A percentile compares a stretch with the other conserved stretches of the same genome.
Conservation (phyloP, 495 filamentous ascomycete genomes). For the Lasiosphaeris hirsuta region DNA sequence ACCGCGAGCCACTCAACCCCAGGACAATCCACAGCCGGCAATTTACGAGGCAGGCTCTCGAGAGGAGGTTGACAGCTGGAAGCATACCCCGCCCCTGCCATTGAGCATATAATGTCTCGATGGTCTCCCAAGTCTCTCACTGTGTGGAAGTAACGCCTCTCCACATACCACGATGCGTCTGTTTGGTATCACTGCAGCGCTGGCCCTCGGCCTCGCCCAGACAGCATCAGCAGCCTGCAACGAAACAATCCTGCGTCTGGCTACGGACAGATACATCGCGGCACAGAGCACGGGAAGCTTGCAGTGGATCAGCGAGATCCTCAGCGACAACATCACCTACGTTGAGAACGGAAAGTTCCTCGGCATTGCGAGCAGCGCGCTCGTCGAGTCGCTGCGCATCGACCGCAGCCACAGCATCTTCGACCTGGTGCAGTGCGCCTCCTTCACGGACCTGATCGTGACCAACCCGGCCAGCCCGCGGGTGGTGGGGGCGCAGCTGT, state of each 20-base stretch:
- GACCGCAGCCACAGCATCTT: constrained; percentile 23
- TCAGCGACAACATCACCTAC: constrained; percentile 17
- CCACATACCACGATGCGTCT: neutral
- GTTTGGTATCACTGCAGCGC: neutral
- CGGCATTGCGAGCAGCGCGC: constrained; percentile 16
- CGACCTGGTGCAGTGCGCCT: constrained; percentile 20
- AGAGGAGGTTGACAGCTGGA: no score
- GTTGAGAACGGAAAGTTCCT: constrained; percentile 18
- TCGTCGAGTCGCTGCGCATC: constrained; percentile 29
- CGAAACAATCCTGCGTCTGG: neutral
- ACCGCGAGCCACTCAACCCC: no score
- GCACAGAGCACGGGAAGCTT: constrained; percentile 36
- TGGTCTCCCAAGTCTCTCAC: no score
- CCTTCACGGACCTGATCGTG: constrained; percentile 23
- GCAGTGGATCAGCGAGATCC: constrained; percentile 13
- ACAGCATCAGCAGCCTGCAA: constrained; percentile 4
- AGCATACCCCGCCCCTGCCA: no score
- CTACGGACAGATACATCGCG: constrained; percentile 27
- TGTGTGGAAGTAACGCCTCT: no score
- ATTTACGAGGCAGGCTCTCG: no score
- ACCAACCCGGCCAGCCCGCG: constrained; percentile 12
- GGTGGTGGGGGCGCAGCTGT: constrained; percentile 23
- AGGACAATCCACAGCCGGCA: no score
- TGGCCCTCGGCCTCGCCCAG: neutral
- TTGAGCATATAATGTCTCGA: no score